phyloP scores from a whole-genome alignment of 495 filamentous ascomycete genomes.

The Neurospora discreta region DNA sequence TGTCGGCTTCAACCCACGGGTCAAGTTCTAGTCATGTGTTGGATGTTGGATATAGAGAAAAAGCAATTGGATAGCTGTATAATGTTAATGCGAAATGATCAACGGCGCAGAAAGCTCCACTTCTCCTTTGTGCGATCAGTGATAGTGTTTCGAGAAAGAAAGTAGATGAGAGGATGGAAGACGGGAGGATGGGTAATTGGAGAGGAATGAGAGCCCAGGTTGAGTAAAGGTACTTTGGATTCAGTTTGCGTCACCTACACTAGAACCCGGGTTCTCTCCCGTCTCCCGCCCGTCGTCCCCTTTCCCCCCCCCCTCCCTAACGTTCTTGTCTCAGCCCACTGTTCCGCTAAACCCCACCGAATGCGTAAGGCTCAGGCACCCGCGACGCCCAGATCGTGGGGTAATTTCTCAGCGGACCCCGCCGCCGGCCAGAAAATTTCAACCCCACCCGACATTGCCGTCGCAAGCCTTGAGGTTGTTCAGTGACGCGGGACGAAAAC shows the following conservation, averaged over 20 bases:
- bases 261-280: too few relatives aligned
- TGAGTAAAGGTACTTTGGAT: too few relatives aligned
- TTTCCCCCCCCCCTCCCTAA: too few relatives aligned
- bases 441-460: neutral
- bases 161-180: neutral
- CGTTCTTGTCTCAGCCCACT: neutral
- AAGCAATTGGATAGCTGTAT: neutral
- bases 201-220: neutral
- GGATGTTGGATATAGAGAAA: neutral
- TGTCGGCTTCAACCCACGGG: conserved; percentile 53
- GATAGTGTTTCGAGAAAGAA: neutral
- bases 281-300: too few relatives aligned
- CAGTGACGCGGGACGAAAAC: neutral
- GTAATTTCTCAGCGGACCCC: neutral
- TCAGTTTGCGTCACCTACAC: too few relatives aligned
- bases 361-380: neutral
- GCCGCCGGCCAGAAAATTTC: neutral
- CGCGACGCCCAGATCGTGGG: neutral
- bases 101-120: neutral
- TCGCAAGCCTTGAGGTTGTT: neutral
- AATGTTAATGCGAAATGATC: neutral
- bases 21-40: conserved; percentile 28
- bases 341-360: neutral
- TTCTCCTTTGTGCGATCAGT: neutral
- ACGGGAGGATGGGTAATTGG: neutral